Evolutionary conservation across 306 rosid genomes (phyloP), one percentile per base, ranked within the genome.

Genomic region (Sesbania bispinosa): DNA sequence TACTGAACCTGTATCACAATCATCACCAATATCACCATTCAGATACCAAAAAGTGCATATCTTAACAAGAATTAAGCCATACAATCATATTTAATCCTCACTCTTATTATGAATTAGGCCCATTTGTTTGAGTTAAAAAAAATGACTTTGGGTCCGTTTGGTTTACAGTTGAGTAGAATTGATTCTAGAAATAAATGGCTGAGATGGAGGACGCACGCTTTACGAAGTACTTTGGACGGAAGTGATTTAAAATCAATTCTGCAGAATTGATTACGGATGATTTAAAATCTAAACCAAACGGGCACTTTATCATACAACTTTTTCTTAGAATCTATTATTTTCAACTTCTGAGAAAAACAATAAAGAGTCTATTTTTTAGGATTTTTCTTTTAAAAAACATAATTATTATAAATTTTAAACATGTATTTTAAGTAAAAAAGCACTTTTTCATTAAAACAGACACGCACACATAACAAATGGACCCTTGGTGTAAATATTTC

Each of bases 1-100:
- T 79, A 94, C 89, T 2, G 80, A 32, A 79, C 94, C 98, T 94
- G 88, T 57, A 46, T 47, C 59, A 77, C 52, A 69, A 57, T 23
- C 73, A 36, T 48, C 59, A 77, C 51, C 66, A n/a, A n/a, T n/a
- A 73, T 32, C 70, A 77, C 26, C 67, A 59, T 29, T 19, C 7
- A 47, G 13, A 41, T 32, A 26, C 4, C 72, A 58, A 65, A 32
- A 67, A n/a, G 16, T 67, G 46, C 41, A 62, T 19, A 51, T 72
- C 52, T 55, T 55, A 38, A 68, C n/a, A 43, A 21, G 53, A 50
- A 80, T 15, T 5, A 32, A 69, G n/a, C n/a, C 71, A 68, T 21
- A 35, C 11, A 8, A 63, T 7, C 15, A 69, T 35, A 60, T 20
- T 19, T 58, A 29, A 30, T 20, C 41, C 35, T 23, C 4, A 21